These are phyloP conservation scores for Neurospora discreta DNA, from an alignment of 495 filamentous ascomycete species.

Conservation along the genomic window DNA sequence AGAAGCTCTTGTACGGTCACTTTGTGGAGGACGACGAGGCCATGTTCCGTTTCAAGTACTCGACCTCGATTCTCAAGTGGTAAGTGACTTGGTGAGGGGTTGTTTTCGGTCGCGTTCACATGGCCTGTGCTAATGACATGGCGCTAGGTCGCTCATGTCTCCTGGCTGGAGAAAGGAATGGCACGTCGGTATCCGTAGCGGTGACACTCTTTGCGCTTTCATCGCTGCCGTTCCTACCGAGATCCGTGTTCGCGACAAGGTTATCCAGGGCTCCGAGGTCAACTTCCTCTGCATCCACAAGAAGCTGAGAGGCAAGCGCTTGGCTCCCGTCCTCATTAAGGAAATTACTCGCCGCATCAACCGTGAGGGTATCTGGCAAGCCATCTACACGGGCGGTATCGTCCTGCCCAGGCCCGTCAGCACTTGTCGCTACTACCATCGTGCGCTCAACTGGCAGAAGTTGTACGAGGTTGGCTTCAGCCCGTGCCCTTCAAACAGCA, in stretches of 20 bases:
- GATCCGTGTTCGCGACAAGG: conserved; percentile 65
- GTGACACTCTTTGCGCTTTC: conserved; percentile 79
- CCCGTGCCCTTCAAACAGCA: conserved; percentile 66
- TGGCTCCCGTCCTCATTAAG: conserved; percentile 89
- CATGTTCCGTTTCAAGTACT: conserved; percentile 97
- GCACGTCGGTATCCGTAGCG: conserved; percentile 85
- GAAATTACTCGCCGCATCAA: conserved; percentile 92
- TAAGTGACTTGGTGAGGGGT: conserved; percentile 24
- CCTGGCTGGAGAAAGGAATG: conserved; percentile 94
- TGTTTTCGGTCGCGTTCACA: not conserved
- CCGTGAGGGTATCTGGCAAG: conserved; percentile 72
- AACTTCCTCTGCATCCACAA: conserved; percentile 98
- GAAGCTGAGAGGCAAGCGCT: conserved; percentile 84
- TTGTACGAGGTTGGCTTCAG: conserved; percentile 89
- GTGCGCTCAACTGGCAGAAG: conserved; percentile 88
- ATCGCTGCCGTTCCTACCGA: conserved; percentile 83
- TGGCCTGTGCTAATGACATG: conserved; percentile 11
- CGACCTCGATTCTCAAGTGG: conserved; percentile 79
- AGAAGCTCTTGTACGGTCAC: conserved; percentile 77
- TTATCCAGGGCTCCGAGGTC: conserved; percentile 74
- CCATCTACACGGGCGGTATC: conserved; percentile 87
- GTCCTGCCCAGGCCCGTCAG: conserved; percentile 82
- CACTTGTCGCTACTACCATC: conserved; percentile 91
- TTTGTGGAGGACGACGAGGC: conserved; percentile 95
- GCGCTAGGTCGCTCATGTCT: conserved; percentile 70